Conservation (phyloP, 371 early-diverging fungal genomes). For the Apophysomyces trapeziformis region DNA sequence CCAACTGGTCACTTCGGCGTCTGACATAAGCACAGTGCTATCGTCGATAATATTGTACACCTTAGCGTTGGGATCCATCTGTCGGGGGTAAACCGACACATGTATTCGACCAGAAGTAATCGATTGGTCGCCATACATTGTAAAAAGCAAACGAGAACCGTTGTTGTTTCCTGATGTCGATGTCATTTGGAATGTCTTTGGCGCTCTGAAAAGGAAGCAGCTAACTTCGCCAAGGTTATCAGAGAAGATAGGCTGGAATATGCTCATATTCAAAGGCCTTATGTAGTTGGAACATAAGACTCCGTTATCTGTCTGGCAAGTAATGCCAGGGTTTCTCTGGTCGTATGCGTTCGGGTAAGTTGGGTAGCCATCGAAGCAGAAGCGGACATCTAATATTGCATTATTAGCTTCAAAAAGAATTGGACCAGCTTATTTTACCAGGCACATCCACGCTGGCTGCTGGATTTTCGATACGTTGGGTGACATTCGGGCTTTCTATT, state of each 20-base stretch:
- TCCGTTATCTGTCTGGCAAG: conserved; percentile 46
- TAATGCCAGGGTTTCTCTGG: conserved; percentile 34
- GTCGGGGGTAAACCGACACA: conserved; percentile 45
- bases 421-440: conserved; percentile 19
- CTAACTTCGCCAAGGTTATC: conserved; percentile 43
- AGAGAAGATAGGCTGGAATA: conserved; percentile 42
- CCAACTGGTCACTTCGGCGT: conserved; percentile 39
- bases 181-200: conserved; percentile 35
- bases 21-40: conserved; percentile 25
- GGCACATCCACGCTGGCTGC: conserved; percentile 43
- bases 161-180: conserved; percentile 47
- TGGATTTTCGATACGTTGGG: conserved; percentile 41
- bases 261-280: conserved; percentile 36
- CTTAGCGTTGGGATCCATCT: conserved; percentile 48
- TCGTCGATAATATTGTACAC: conserved; percentile 35
- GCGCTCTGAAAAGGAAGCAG: conserved; percentile 46
- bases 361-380: conserved; percentile 53
- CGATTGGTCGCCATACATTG: conserved; percentile 42
- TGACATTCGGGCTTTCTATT: conserved; percentile 48
- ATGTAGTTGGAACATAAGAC: conserved; percentile 36
- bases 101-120: conserved; percentile 42
- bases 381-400: conserved; percentile 40
- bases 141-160: conserved; percentile 46
- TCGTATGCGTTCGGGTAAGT: conserved; percentile 15
- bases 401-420: not conserved